These are phyloP conservation scores for Psilocybe subaeruginosa DNA, from an alignment of 768 basidiomycete species.

Conservation along the genomic window DNA sequence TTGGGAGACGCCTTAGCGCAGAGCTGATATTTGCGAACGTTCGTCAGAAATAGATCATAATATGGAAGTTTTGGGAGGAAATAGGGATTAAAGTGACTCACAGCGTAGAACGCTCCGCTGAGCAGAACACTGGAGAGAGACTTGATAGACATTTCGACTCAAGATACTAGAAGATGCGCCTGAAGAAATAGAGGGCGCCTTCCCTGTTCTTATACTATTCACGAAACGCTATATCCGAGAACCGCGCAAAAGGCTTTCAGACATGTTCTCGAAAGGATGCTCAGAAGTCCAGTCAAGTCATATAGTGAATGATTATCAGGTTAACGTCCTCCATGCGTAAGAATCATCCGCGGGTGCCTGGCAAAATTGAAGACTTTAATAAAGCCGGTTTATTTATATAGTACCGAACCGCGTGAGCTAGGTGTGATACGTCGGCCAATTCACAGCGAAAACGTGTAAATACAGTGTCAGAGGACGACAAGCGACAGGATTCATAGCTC, in stretches of 20 bases:
- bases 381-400: no score
- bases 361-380: no score
- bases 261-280: neutral
- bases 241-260: neutral
- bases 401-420: no score
- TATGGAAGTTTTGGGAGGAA: neutral
- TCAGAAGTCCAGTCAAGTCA: neutral
- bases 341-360: no score
- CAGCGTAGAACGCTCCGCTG: neutral
- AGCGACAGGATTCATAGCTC: no score
- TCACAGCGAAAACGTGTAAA: no score
- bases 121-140: neutral
- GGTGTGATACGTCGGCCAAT: no score
- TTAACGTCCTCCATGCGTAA: no score
- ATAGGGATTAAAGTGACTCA: neutral
- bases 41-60: neutral
- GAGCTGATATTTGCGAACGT: neutral
- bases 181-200: neutral
- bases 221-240: neutral
- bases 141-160: neutral
- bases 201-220: neutral
- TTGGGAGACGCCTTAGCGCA: slow-evolving; percentile 1
- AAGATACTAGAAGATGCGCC: no score
- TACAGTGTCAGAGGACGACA: no score
- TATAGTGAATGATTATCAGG: no score